phyloP scores from a whole-genome alignment of 805 yeast species.

The Ogataea pignaliae region DNA sequence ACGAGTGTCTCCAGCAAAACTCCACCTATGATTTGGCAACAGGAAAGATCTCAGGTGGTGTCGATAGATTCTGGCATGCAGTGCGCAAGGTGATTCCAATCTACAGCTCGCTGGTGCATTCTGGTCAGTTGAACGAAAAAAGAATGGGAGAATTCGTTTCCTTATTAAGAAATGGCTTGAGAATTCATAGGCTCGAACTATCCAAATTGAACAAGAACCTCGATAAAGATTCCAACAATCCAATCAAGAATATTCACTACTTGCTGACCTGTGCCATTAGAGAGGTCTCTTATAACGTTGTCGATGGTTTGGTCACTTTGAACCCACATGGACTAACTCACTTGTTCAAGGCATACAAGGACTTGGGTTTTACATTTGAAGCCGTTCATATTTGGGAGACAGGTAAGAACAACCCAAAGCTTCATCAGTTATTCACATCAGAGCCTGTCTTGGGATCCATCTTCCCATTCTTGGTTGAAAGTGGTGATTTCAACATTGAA shows the following conservation, averaged over 20 bases:
- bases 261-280: conserved; percentile 46
- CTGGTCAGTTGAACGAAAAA: conserved; percentile 43
- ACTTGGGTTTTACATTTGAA: conserved; percentile 55
- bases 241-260: conserved; percentile 50
- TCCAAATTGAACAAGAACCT: conserved; percentile 54
- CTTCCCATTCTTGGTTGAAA: conserved; percentile 60
- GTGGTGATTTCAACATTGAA: conserved; percentile 54
- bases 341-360: conserved; percentile 54
- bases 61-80: conserved; percentile 50
- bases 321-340: conserved; percentile 55
- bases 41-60: conserved; percentile 36
- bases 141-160: conserved; percentile 48
- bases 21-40: conserved; percentile 34
- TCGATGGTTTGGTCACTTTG: conserved; percentile 38
- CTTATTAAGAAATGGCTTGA: conserved; percentile 48
- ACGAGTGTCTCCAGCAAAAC: conserved; percentile 40
- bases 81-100: conserved; percentile 46
- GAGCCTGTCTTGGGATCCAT: conserved; percentile 67
- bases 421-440: conserved; percentile 45
- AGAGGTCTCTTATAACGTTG: conserved; percentile 46
- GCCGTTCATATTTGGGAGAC: conserved; percentile 68
- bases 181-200: conserved; percentile 51
- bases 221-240: conserved; percentile 53
- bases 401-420: conserved; percentile 43
- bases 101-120: conserved; percentile 41